These are phyloP conservation scores for Erodium trifolium DNA, from an alignment of 441 rosid species.

Conservation along the genomic window DNA sequence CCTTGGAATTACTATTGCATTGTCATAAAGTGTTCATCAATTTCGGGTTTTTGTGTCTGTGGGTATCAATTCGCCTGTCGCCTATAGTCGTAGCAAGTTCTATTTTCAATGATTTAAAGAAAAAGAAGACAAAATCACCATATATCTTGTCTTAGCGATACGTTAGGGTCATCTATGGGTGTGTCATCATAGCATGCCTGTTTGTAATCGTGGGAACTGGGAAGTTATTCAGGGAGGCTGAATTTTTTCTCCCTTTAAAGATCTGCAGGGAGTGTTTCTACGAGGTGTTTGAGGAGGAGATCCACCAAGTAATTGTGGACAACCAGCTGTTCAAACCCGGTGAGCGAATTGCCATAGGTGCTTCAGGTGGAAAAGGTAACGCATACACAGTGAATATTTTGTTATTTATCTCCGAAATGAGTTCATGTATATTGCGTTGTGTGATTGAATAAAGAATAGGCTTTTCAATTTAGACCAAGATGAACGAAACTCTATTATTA, in stretches of 20 bases:
- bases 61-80: background rate
- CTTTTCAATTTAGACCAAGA: no score
- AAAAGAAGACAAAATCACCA: no score
- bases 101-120: background rate
- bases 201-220: background rate
- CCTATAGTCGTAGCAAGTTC: background rate
- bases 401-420: no score
- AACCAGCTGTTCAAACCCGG: slow-evolving; percentile 63
- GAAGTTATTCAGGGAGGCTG: background rate
- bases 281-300: slow-evolving; percentile 78
- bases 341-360: slow-evolving; percentile 78
- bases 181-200: background rate
- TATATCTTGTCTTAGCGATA: no score
- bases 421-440: no score
- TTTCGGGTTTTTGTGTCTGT: background rate
- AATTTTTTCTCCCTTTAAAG: slow-evolving; percentile 22
- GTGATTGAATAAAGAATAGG: no score
- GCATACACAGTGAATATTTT: no score
- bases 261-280: slow-evolving; percentile 88
- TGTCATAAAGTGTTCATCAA: background rate
- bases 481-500: no score
- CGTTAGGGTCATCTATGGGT: no score
- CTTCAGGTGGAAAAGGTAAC: slow-evolving; percentile 87
- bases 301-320: slow-evolving; percentile 55
- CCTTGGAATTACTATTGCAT: background rate